Evolutionary conservation across 2,329 filamentous ascomycete genomes (phyloP), one percentile per base, ranked within the genome.

Genomic region (Colletotrichum theobromicola): DNA sequence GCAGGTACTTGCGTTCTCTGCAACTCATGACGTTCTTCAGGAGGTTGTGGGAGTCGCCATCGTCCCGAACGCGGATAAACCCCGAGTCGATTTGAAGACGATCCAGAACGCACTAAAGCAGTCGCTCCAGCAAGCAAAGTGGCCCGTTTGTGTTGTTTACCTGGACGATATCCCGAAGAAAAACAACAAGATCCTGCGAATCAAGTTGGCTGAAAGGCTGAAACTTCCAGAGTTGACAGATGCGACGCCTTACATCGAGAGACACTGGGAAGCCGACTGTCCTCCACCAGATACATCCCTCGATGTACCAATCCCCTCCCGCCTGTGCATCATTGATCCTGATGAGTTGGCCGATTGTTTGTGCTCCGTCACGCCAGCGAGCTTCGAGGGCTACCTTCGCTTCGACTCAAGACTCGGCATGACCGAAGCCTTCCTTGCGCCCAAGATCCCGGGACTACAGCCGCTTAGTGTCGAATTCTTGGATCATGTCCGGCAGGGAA

Each of bases 151-250:
- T 34, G 80, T 91, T 21, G 85, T 87, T 0, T 90, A 90, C 79
- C 91, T 91, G 89, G 84, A 90, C 34, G 86, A 86, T 53, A 80
- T 90, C 1, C 88, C 90, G 2, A 90, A 88, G 72, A 87, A 84
- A 42, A 90, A 91, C 80, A 90, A 90, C 82, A 91, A 91, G 77
- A 82, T 90, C n/a, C 81, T 90, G 26, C 86, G 90, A 4, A 89
- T 90, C 77, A 87, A 84, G 75, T 81, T 91, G 6, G 86, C 84
- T 0, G 84, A 90, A 69, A 83, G 89, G 4, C 80, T 91, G 6
- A 79, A 80, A 4, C 77, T 91, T 18, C 82, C 84, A 1, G 81
- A 84, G 3, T 75, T 90, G 12, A 85, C 84, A 0, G 87, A 90
- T 32, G 80, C 83, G 7, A 87, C 83, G 5, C 82, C 84, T 3